phyloP scores from a whole-genome alignment of 148 eudicot genomes.

The Camellia sinensis region DNA sequence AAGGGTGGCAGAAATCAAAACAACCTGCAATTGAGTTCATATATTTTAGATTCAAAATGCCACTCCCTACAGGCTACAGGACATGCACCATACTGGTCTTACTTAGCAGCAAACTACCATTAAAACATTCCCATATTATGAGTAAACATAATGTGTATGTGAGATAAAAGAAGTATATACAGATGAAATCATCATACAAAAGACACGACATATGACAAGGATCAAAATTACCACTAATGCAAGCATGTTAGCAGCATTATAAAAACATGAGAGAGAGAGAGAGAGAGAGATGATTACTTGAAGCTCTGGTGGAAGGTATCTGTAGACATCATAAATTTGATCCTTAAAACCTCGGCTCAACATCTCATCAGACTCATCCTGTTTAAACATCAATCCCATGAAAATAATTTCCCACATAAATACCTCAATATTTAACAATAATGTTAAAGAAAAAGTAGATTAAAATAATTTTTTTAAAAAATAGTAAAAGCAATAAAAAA shows the following conservation, averaged over 20 bases:
- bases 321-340: constrained; percentile 95
- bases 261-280: neutral
- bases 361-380: constrained; percentile 99
- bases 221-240: neutral
- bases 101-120: neutral
- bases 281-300: constrained; percentile 51
- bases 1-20: constrained; percentile 90
- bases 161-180: neutral
- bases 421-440: neutral
- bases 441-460: neutral
- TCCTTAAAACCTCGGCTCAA: constrained; percentile 97
- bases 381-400: neutral
- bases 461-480: neutral
- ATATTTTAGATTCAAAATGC: neutral
- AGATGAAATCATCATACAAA: neutral
- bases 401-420: constrained; percentile 3
- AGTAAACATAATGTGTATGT: neutral
- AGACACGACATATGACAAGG: neutral
- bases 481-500: neutral
- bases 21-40: constrained; percentile 48
- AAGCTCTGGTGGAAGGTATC: constrained; percentile 96
- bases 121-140: neutral
- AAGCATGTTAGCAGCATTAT: neutral
- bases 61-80: constrained; percentile 1
- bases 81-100: neutral